Conservation (phyloP, 2,329 filamentous ascomycete species). For the Aspergillus piperis region DNA sequence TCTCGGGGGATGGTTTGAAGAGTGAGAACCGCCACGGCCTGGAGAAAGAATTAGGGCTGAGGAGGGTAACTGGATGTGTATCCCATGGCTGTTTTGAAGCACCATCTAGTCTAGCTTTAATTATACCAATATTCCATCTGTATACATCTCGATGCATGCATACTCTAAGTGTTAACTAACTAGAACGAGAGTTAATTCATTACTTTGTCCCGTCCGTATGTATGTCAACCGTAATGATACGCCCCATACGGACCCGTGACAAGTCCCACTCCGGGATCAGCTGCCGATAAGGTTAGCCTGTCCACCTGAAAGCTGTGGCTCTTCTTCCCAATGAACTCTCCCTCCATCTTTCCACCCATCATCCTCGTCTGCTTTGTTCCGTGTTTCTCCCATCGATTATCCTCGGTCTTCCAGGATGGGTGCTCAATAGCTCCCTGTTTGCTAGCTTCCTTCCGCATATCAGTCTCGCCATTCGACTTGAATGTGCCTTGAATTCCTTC, state of each 20-base stretch:
- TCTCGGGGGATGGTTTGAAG: not conserved
- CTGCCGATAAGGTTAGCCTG: constrained; percentile 6
- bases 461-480: not conserved
- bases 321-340: not conserved
- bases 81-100: not conserved
- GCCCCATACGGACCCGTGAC: not conserved
- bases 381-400: not conserved
- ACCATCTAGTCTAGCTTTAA: not conserved
- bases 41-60: not conserved
- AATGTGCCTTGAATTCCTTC: not conserved
- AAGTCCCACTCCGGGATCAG: constrained; percentile 6
- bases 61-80: not conserved
- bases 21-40: not conserved
- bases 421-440: constrained; percentile 13
- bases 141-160: not conserved
- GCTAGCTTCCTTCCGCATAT: not conserved
- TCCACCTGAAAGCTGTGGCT: not conserved
- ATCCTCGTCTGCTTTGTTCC: constrained; percentile 3
- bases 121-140: not conserved
- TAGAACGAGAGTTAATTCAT: too few relatives aligned
- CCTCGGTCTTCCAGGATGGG: constrained; percentile 11
- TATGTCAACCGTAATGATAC: not conserved
- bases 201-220: too few relatives aligned
- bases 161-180: too few relatives aligned
- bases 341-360: not conserved